phyloP scores from a whole-genome alignment of 768 basidiomycete species.

The Boletus reticulatus region DNA sequence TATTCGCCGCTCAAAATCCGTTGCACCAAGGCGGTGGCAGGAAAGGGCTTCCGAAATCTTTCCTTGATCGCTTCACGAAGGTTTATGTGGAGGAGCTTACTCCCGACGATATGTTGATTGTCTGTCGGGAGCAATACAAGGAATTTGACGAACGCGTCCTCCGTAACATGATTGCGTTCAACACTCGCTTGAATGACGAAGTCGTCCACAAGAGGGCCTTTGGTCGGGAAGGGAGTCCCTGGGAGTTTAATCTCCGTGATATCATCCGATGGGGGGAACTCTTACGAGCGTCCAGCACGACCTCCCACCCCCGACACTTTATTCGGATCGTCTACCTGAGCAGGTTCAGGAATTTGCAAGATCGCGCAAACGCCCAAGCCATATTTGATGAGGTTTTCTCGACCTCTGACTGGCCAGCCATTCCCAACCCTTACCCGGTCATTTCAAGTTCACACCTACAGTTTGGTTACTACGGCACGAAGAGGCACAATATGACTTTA shows the following conservation, averaged over 20 bases:
- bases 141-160: constrained; percentile 51
- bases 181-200: constrained; percentile 64
- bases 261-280: constrained; percentile 84
- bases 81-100: constrained; percentile 90
- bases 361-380: constrained; percentile 51
- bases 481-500: constrained; percentile 32
- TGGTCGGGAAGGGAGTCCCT: constrained; percentile 80
- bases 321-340: constrained; percentile 77
- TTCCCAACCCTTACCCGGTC: constrained; percentile 36
- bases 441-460: constrained; percentile 50
- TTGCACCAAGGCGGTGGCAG: constrained; percentile 94
- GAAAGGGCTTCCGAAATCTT: constrained; percentile 96
- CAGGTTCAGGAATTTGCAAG: constrained; percentile 76
- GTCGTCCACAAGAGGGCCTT: constrained; percentile 64
- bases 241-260: constrained; percentile 98
- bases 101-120: constrained; percentile 68
- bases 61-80: constrained; percentile 97
- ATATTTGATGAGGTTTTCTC: constrained; percentile 58
- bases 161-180: constrained; percentile 80
- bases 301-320: constrained; percentile 56
- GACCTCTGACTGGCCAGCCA: constrained; percentile 31
- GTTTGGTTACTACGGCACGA: constrained; percentile 58
- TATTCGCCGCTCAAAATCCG: constrained; percentile 98
- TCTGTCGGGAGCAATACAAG: constrained; percentile 76
- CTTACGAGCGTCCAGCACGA: constrained; percentile 32